A percentile compares a stretch with the other conserved stretches of the same genome.
Evolutionary conservation across 768 basidiomycete genomes (phyloP).

Genomic region (Boletus patriciae): DNA sequence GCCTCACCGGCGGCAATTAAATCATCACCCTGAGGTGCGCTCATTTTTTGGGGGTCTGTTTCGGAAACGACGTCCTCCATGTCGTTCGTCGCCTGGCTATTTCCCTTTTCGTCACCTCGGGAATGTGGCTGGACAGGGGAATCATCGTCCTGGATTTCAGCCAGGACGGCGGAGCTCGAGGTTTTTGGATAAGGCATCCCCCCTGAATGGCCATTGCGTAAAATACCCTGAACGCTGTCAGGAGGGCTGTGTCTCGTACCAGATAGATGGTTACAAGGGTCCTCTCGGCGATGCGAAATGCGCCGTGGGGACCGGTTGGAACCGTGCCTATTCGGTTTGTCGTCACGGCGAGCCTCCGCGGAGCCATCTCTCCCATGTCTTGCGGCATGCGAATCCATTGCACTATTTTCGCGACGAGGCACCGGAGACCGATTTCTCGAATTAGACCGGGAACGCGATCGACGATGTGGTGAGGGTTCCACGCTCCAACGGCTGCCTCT

Average conservation of each 20-base stretch:
- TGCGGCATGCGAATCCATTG: background rate
- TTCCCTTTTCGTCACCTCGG: constrained; percentile 10
- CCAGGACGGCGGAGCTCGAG: background rate
- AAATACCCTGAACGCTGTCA: background rate
- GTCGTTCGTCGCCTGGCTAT: background rate
- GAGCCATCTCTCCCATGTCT: constrained; percentile 3
- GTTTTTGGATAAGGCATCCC: background rate
- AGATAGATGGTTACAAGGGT: background rate
- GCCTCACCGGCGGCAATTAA: background rate
- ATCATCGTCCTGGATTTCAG: background rate
- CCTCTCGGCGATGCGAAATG: background rate
- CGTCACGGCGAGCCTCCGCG: constrained; percentile 6
- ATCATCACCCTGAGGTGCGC: background rate
- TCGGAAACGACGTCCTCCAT: background rate
- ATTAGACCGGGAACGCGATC: constrained; percentile 28
- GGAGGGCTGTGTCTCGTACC: background rate
- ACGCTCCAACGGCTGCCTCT: constrained; percentile 32
- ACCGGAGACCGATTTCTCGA: constrained; percentile 24
- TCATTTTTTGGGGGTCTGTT: background rate
- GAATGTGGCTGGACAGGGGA: background rate
- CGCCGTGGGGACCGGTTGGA: constrained; percentile 3
- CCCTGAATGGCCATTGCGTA: background rate
- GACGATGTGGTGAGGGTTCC: constrained; percentile 21
- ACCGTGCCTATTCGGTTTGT: constrained; percentile 1
- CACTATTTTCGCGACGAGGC: constrained; percentile 5